Base-by-base conservation (phyloP, 176 grass and related monocot genomes). In the Carex myosuroides region DNA sequence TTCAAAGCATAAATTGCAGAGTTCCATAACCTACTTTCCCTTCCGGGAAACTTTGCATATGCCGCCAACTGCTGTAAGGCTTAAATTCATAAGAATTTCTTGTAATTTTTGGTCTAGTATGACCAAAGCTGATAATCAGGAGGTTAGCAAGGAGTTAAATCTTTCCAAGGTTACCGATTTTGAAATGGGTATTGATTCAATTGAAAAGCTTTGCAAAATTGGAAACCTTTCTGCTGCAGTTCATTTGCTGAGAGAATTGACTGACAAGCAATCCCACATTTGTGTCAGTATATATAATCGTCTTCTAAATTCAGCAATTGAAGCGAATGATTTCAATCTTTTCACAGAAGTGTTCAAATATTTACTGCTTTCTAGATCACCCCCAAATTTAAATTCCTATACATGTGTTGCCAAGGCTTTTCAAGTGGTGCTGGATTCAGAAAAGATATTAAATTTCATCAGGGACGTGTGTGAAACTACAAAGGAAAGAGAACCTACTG, bases 341-440 rank as follows among this genome's bases (percentile, higher is more conserved):
- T 93, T 90, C 63, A 58, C 86, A 26, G 84, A 97, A 69, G 84
- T 88, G n/a, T 98, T 98, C 93, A 98, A 86, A 60, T 90, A 60
- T 84, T 75, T 98, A 68, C 83, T 98, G 29, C 83, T 93, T 79
- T 98, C 92, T 69, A 88, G 74, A 69, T 37, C 88, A 13, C 63
- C 85, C 82, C 96, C 88, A 35, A 86, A 98, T 86, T 67, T 67
- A 62, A 92, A 79, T 79, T 93, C 96, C 32, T 93, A 98, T 60
- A 33, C 12, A 17, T 81, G 85, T 86, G 91, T 98, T 82, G 86
- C 92, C n/a, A 87, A 87, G 84, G 86, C 86, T 88, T 74, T 98
- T 18, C 80, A 90, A 63, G 84, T 83, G 66, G 33, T 92, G 83
- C 79, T 53, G 81, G 89, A 88, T 75, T 69, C 70, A 74, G 85